Conservation (phyloP, 2,329 filamentous ascomycete species). For the Claviceps monticola region DNA sequence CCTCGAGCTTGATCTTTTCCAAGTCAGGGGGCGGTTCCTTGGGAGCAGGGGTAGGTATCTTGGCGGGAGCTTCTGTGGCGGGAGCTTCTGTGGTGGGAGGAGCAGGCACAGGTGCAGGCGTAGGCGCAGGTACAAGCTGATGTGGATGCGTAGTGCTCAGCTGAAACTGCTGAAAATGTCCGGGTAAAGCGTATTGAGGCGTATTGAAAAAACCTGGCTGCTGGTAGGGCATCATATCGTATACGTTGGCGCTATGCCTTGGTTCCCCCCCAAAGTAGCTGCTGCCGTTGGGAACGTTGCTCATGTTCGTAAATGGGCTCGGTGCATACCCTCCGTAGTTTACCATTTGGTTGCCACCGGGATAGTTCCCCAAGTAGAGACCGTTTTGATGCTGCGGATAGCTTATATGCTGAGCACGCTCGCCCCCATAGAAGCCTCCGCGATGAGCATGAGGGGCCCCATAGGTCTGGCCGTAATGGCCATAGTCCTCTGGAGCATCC, state of each 20-base stretch:
- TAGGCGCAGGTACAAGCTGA: too few relatives aligned
- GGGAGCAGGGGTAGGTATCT: conserved; percentile 20
- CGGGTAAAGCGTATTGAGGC: conserved; percentile 8
- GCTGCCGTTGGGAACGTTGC: conserved; percentile 20
- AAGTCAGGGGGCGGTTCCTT: conserved; percentile 32
- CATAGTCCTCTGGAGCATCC: conserved; percentile 52
- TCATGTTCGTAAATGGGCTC: conserved; percentile 32
- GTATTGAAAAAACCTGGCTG: conserved; percentile 12
- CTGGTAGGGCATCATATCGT: conserved; percentile 39
- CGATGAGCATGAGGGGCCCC: conserved; percentile 12
- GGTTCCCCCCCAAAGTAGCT: conserved; percentile 28
- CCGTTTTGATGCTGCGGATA: conserved; percentile 36
- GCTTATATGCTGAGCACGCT: conserved; percentile 17
- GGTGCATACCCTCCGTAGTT: conserved; percentile 26
- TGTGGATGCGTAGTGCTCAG: conserved; percentile 24
- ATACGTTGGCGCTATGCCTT: conserved; percentile 21
- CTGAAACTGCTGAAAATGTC: conserved; percentile 25
- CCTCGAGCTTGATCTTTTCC: conserved; percentile 47
- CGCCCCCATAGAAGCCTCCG: conserved; percentile 13
- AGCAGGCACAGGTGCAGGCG: too few relatives aligned
- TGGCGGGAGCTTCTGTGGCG: conserved; percentile 24
- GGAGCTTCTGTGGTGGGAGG: conserved; percentile 23
- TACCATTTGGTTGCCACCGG: conserved; percentile 30
- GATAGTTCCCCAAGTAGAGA: conserved; percentile 26
- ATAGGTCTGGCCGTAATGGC: conserved; percentile 15